Base-by-base conservation (phyloP, 345 rosid species). In the Viola odorata region DNA sequence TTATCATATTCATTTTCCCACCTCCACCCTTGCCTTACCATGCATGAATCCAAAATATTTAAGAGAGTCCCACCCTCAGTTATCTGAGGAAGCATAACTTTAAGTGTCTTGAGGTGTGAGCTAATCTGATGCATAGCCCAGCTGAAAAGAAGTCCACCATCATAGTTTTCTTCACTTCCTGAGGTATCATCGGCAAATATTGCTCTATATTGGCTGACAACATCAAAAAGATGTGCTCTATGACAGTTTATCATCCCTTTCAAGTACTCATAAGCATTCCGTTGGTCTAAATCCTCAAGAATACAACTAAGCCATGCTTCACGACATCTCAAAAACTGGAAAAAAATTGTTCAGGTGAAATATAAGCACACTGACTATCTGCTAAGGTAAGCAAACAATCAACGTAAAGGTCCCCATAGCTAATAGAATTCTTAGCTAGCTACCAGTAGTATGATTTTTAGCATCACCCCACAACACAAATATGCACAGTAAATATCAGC, bases 121-220 rank as follows among this genome's bases (percentile, higher is more conserved):
- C 92, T 90, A 62, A 94, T 84, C 75, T 94, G 97, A 83, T 90
- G 97, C 99, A 94, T 90, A 57, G 95, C 91, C 97, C 99, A 94
- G 71, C 95, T 85, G 71, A 88, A 90, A 66, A 94, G 88, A 74
- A 94, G 92, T 50, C 96, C 97, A 40, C 99, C 91, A 68, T 90
- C 97, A 54, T 83, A 86, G 69, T 86, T 86, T 78, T 88, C 96
- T 80, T 90, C 97, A 74, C 89, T 88, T 51, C 96, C 99, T 15
- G 96, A 94, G 10, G 97, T 86, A 77, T 94, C 97, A 70, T 94
- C 97, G 50, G 99, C 85, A 64, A 94, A 94, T 61, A 94, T 90
- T 63, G 97, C 97, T 63, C 99, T 82, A 69, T 94, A 88, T 74
- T 94, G 99, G 58, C 88, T 94, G 69, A 94, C 97, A 58, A 94